Evolutionary conservation across 2,329 filamentous ascomycete genomes (phyloP), one percentile per base, ranked within the genome.

Genomic region (Penicillium fuscoglaucum): DNA sequence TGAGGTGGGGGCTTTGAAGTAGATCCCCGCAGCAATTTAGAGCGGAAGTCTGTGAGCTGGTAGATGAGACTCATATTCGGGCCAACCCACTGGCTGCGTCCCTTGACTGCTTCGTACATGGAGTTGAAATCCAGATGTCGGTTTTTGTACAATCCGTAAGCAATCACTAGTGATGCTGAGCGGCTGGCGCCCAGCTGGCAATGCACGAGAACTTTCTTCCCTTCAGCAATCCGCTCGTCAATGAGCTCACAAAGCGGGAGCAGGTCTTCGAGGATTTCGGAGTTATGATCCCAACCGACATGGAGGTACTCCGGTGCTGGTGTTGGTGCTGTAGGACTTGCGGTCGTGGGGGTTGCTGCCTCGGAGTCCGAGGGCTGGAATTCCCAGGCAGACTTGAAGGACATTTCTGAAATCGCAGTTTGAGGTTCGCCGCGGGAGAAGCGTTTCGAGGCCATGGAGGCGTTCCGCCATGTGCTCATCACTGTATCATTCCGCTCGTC

Each of bases 41-140:
- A 70, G 54, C 84, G 79, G 68, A 87, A 88, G 69, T 88, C 85
- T 31, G 86, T 86, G 48, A 88, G 76, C 68, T 88, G 85, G 78
- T 88, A 88, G 69, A 88, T 88, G 56, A 88, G 75, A 64, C 86
- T 87, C 85, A 88, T 88, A 70, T 88, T 88, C 1, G 85, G 85
- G 2, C 85, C 85, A 45, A 88, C 87, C 85, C 85, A 88, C 68
- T 83, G 84, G 75, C 85, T 88, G 60, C 83, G 79, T 66, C 79
- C 80, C 74, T 88, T 88, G 31, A 87, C 84, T 41, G 80, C 77
- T 70, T 86, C 83, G 66, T 88, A 88, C 60, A 86, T 85, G 61
- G 86, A 83, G 70, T 87, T 86, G 40, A 88, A 86, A 66, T 84
- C 85, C 65, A 85, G 73, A 43, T 82, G 76, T 9, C 83, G 83